phyloP scores from a whole-genome alignment of 1,139 yeast genomes.

The Debaryomyces subglobosus region DNA sequence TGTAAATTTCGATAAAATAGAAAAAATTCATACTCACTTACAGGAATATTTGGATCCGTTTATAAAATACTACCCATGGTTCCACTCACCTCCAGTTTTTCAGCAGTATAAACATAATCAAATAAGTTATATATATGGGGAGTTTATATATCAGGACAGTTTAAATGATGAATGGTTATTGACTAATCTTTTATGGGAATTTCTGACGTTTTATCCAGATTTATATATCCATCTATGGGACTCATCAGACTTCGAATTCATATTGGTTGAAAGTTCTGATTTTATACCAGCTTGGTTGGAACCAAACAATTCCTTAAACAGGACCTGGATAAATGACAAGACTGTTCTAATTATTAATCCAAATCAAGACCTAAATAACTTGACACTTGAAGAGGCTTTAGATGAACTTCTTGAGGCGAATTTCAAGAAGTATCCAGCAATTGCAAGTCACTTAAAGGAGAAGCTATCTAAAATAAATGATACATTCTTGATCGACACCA shows the following conservation, averaged over 20 bases:
- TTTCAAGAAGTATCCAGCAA: constrained; percentile 20
- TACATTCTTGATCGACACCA: constrained; percentile 10
- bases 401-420: constrained; percentile 27
- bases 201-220: constrained; percentile 30
- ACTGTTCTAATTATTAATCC: constrained; percentile 32
- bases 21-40: constrained; percentile 14
- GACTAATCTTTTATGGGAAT: constrained; percentile 39
- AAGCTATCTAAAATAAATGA: constrained; percentile 6
- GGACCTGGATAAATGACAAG: constrained; percentile 48
- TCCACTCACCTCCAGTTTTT: constrained; percentile 7
- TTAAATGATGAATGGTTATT: constrained; percentile 51
- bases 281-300: constrained; percentile 46
- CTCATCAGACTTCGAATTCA: constrained; percentile 55
- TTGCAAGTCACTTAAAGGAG: constrained; percentile 12
- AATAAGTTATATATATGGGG: constrained; percentile 42
- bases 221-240: constrained; percentile 54
- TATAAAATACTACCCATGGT: constrained; percentile 40
- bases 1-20: constrained; percentile 4
- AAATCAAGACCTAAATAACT: constrained; percentile 25
- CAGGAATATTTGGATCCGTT: constrained; percentile 37
- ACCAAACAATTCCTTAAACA: constrained; percentile 41
- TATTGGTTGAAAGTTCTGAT: constrained; percentile 53
- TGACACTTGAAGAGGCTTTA: constrained; percentile 34
- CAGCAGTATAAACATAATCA: constrained; percentile 9
- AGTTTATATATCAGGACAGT: constrained; percentile 45